Base-by-base conservation (phyloP, 2,329 filamentous ascomycete species). In the Pestalotiopsis sp. region DNA sequence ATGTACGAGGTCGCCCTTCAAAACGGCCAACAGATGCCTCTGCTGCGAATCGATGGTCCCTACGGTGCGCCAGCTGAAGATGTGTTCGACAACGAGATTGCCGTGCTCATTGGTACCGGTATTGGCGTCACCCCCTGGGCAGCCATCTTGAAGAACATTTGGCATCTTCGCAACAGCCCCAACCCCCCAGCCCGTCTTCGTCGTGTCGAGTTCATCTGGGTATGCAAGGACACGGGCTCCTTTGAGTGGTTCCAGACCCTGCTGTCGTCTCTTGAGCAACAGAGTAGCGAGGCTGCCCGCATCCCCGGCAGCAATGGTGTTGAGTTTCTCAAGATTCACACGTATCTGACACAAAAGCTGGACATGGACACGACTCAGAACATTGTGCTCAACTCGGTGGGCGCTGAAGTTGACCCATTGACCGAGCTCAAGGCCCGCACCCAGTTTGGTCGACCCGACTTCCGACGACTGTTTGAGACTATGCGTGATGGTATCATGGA, bases 231-330 rank as follows among this genome's bases (percentile, higher is more conserved):
- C 76, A 97, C 94, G 0, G 92, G 89, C 40, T 97, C 94, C 0
- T 99, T 99, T 76, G 96, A 98, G 82, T 99, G 96, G 96, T 98
- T 99, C 85, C 96, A 99, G 79, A 94, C 92, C 1, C 89, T 99
- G 0, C 88, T 99, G 17, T 93, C 92, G 0, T 97, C 93, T 0
- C 91, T 99, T 24, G 96, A 99, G 81, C 86, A 90, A 44, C 96
- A 99, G 78, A 94, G 92, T 63, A 86, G 88, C 68, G 87, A 90
- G 74, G 89, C 89, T 4, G 89, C 91, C 56, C 88, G 87, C 65
- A 84, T 91, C 57, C 88, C 89, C 39, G 91, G 90, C 67, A 89
- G 89, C 72, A 88, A 89, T 59, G 88, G 88, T 30, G 83, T 87
- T 62, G 94, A 98, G 76, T 99, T 99, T 87, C 84, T 99, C 75